Percentiles rank a stretch among this genome's conserved stretches.
Conservation (phyloP, 2,329 filamentous ascomycete genomes). For the Alternaria tenuissima region DNA sequence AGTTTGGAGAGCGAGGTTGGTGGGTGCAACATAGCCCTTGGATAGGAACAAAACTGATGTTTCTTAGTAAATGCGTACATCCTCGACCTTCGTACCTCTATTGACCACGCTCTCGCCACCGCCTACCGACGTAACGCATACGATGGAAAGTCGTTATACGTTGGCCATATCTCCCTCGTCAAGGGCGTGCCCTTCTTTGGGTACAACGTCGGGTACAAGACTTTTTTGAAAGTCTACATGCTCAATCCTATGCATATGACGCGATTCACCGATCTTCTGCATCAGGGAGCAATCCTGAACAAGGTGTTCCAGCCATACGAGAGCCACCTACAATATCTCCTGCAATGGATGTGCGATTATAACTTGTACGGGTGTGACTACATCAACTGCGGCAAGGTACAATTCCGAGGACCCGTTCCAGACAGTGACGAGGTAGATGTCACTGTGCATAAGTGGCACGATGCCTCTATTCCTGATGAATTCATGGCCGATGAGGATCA, state of each 20-base stretch:
- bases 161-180: slow-evolving; percentile 88
- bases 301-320: slow-evolving; percentile 89
- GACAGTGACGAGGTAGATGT: slow-evolving; percentile 69
- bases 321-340: slow-evolving; percentile 87
- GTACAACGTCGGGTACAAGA: slow-evolving; percentile 89
- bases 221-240: slow-evolving; percentile 94
- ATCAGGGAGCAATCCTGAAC: slow-evolving; percentile 87
- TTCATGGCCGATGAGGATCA: slow-evolving; percentile 68
- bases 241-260: slow-evolving; percentile 87
- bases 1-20: slow-evolving; percentile 72
- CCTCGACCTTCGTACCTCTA: slow-evolving; percentile 79
- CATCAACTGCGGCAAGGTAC: slow-evolving; percentile 74
- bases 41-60: slow-evolving; percentile 18
- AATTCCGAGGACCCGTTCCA: slow-evolving; percentile 80
- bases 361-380: slow-evolving; percentile 95
- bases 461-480: slow-evolving; percentile 69
- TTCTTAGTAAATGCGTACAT: slow-evolving; percentile 76
- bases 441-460: slow-evolving; percentile 79
- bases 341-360: slow-evolving; percentile 99
- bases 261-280: slow-evolving; percentile 84
- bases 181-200: slow-evolving; percentile 97
- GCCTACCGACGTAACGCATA: slow-evolving; percentile 82
- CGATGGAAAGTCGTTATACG: slow-evolving; percentile 74
- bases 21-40: slow-evolving; percentile 51
- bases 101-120: slow-evolving; percentile 87